A percentile compares a stretch with the other conserved stretches of the same genome.
phyloP scores from a whole-genome alignment of 352 stramenopile genomes.

The Aphanomyces stellatus region DNA sequence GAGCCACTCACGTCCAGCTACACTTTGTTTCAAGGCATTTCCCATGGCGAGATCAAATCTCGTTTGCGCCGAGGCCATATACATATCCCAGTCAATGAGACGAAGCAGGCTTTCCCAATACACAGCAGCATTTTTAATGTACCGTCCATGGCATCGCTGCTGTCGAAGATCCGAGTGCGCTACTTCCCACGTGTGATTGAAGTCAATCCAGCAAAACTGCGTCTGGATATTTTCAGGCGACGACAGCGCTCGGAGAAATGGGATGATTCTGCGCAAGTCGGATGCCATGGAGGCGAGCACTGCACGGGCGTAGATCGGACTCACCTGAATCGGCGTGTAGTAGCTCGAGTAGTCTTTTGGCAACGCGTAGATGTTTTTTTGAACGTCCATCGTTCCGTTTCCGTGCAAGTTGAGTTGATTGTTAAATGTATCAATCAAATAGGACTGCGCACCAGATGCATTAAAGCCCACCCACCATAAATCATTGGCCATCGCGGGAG shows the following conservation, averaged over 20 bases:
- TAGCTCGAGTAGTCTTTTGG: not conserved
- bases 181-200: constrained; percentile 7
- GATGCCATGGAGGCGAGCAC: not conserved
- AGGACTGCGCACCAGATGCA: constrained; percentile 1
- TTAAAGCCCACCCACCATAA: constrained; percentile 7
- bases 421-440: constrained; percentile 10
- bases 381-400: not conserved
- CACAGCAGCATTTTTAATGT: not conserved
- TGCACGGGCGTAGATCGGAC: not conserved
- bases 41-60: not conserved
- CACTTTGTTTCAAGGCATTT: not conserved
- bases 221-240: not conserved
- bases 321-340: not conserved
- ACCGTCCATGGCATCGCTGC: not conserved
- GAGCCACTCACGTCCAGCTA: not conserved
- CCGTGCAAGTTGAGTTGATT: not conserved
- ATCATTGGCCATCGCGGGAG: constrained; percentile 1
- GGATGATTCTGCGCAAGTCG: not conserved
- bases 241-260: not conserved
- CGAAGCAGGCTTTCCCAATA: constrained; percentile 3
- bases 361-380: too few relatives aligned
- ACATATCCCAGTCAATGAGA: not conserved
- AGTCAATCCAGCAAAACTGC: constrained; percentile 16
- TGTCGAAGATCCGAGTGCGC: constrained; percentile 5
- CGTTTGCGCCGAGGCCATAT: not conserved